phyloP scores from a whole-genome alignment of 2,329 filamentous ascomycete genomes.

The Teratosphaeria viscida region DNA sequence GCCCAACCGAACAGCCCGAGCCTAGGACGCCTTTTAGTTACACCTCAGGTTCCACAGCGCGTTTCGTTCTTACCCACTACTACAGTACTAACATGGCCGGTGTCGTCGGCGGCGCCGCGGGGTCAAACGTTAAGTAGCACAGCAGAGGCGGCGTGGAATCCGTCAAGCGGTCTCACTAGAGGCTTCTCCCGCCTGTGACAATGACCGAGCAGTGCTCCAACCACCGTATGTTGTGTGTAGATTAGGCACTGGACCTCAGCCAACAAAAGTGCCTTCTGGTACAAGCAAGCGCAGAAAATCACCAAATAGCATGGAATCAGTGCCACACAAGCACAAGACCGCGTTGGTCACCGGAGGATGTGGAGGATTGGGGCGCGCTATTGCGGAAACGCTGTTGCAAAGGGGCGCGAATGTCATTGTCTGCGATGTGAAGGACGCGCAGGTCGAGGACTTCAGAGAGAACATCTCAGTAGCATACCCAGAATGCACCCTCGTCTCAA shows the following conservation, averaged over 20 bases:
- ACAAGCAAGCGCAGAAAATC: not conserved
- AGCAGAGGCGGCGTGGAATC: no score
- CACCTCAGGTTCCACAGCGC: no score
- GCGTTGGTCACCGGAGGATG: slow-evolving; percentile 25
- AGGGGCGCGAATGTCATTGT: slow-evolving; percentile 27
- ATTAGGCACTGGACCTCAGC: not conserved
- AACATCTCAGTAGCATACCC: slow-evolving; percentile 14
- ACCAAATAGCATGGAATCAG: not conserved
- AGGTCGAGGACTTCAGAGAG: slow-evolving; percentile 20
- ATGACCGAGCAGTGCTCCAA: no score
- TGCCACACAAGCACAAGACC: slow-evolving; percentile 16
- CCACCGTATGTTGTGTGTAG: no score
- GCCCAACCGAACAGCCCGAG: no score
- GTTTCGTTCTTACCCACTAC: no score
- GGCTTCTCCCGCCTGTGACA: no score
- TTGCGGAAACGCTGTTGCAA: slow-evolving; percentile 22
- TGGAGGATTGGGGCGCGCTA: slow-evolving; percentile 25
- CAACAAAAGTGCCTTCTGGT: not conserved
- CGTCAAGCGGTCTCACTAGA: no score
- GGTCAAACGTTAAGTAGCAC: no score
- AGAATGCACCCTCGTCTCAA: slow-evolving; percentile 21
- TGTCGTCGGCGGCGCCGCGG: no score
- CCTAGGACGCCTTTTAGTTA: no score
- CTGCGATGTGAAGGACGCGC: slow-evolving; percentile 26
- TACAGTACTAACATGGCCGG: no score